Evolutionary conservation across 1,284 basidiomycete genomes (phyloP).

Genomic region (Irpex sp.): DNA sequence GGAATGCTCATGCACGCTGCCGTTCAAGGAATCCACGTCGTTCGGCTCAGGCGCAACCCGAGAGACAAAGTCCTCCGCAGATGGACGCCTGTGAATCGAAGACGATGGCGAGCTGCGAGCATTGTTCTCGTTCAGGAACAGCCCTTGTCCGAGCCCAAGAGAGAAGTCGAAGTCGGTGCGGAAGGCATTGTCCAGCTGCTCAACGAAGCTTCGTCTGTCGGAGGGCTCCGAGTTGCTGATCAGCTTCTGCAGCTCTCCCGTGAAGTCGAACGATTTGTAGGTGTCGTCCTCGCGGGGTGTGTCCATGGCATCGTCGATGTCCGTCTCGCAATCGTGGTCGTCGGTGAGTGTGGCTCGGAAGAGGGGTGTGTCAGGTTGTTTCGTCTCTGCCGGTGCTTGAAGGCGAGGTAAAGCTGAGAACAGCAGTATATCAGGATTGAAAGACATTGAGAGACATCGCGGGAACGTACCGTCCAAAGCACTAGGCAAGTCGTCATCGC

Average conservation of each 20-base stretch:
- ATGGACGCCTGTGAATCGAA: constrained; percentile 12
- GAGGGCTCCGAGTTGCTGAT: constrained; percentile 58
- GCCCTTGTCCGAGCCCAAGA: constrained; percentile 26
- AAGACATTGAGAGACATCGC: constrained; percentile 19
- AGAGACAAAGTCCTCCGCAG: constrained; percentile 20
- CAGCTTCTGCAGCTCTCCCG: constrained; percentile 67
- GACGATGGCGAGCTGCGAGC: constrained; percentile 35
- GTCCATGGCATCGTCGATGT: constrained; percentile 12
- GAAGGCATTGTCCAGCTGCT: constrained; percentile 76
- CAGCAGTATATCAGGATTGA: constrained; percentile 38
- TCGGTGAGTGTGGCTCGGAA: constrained; percentile 42
- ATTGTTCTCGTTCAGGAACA: constrained; percentile 29
- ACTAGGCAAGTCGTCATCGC: constrained; percentile 30
- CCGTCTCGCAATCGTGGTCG: constrained; percentile 29
- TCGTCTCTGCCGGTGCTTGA: neutral
- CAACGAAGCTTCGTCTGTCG: constrained; percentile 72
- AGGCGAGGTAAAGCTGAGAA: constrained; percentile 7
- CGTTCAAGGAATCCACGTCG: constrained; percentile 1
- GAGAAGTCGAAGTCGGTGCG: constrained; percentile 53
- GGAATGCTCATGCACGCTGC: constrained; percentile 3
- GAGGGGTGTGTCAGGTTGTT: constrained; percentile 26
- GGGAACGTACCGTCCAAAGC: constrained; percentile 39
- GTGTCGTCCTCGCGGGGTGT: constrained; percentile 49
- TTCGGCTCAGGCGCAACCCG: constrained; percentile 14
- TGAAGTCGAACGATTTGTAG: constrained; percentile 82